phyloP scores from a whole-genome alignment of 371 early-diverging fungal genomes.

The Funneliformis caledonium region DNA sequence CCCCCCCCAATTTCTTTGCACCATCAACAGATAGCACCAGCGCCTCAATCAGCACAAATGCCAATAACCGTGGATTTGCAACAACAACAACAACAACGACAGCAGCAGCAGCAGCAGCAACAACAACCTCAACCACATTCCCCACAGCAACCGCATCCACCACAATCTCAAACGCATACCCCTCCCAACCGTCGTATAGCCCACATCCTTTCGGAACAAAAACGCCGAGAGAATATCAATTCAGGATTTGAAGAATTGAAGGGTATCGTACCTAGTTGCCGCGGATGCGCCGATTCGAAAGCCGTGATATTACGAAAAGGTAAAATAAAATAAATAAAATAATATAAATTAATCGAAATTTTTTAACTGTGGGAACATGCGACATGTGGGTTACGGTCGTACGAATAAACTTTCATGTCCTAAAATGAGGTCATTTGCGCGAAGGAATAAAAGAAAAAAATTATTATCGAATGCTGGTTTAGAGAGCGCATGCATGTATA shows the following conservation, averaged over 20 bases:
- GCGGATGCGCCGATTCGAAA: constrained; percentile 60
- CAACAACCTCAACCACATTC: background rate
- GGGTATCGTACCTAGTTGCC: constrained; percentile 48
- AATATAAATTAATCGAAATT: no score
- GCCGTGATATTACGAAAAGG: constrained; percentile 59
- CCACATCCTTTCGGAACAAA: constrained; percentile 53
- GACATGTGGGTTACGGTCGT: no score
- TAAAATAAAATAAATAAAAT: background rate
- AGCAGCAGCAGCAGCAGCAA: no score
- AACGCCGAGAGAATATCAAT: constrained; percentile 53
- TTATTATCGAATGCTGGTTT: no score
- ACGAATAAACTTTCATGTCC: no score
- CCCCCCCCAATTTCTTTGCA: background rate
- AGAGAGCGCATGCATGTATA: no score
- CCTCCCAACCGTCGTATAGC: constrained; percentile 49
- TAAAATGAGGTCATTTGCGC: no score
- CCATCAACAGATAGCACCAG: background rate
- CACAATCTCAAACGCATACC: background rate
- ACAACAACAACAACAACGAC: background rate
- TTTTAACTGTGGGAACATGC: no score
- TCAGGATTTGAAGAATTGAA: constrained; percentile 54
- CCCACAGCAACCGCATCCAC: background rate
- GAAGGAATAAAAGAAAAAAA: no score
- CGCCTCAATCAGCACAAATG: background rate
- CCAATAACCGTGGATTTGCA: background rate